Evolutionary conservation across 495 filamentous ascomycete genomes (phyloP).

Genomic region (Cryomyces minteri): DNA sequence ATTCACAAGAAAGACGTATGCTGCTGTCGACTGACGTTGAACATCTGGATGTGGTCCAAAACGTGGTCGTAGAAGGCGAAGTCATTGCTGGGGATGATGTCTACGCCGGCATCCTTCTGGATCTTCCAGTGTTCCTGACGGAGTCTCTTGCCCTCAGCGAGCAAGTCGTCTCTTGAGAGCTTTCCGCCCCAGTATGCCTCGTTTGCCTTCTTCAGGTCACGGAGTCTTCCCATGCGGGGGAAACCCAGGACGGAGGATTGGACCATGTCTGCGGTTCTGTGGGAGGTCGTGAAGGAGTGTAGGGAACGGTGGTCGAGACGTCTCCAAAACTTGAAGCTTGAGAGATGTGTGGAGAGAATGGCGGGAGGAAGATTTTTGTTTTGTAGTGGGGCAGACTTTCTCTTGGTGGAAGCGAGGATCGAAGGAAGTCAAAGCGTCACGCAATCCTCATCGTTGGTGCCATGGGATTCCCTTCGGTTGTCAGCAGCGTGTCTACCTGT

Average conservation of each 20-base stretch:
- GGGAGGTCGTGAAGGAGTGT: background rate
- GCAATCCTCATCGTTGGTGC: too few relatives aligned
- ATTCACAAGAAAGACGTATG: background rate
- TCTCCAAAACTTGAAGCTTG: too few relatives aligned
- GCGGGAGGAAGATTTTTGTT: background rate
- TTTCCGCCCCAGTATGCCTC: slow-evolving; percentile 96
- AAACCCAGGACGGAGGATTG: slow-evolving; percentile 51
- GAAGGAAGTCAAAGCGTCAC: background rate
- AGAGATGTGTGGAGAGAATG: too few relatives aligned
- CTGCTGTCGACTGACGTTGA: slow-evolving; percentile 47
- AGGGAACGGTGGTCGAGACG: too few relatives aligned
- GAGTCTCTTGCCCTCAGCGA: slow-evolving; percentile 88
- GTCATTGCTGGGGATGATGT: slow-evolving; percentile 97
- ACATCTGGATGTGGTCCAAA: slow-evolving; percentile 96
- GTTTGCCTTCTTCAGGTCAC: slow-evolving; percentile 99
- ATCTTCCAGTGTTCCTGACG: slow-evolving; percentile 96
- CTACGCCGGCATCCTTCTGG: slow-evolving; percentile 93
- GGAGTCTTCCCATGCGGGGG: slow-evolving; percentile 89
- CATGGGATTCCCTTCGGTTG: too few relatives aligned
- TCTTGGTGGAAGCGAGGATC: background rate
- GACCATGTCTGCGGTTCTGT: slow-evolving; percentile 9
- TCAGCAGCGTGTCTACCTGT: too few relatives aligned
- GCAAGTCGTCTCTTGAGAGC: slow-evolving; percentile 69
- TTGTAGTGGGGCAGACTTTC: background rate
- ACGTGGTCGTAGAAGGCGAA: slow-evolving; percentile 98